Percentiles rank a stretch among this genome's conserved stretches.
phyloP scores from a whole-genome alignment of 1,284 basidiomycete species.

The Porphyrellus sp. region DNA sequence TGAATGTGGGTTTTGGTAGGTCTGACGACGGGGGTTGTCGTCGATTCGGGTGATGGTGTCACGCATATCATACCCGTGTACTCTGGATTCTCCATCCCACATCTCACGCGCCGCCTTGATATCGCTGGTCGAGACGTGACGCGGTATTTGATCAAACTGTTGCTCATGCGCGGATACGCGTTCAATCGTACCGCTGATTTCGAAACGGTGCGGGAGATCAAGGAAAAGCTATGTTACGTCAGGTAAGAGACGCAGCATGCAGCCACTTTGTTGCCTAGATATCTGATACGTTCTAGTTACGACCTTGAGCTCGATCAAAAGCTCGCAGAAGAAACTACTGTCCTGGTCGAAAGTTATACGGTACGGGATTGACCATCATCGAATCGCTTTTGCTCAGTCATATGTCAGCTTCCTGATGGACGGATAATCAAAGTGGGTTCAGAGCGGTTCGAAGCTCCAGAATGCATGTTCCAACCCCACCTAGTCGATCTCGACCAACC shows the following conservation, averaged over 20 bases:
- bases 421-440: constrained; percentile 96
- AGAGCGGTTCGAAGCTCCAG: constrained; percentile 99
- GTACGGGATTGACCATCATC: constrained; percentile 44
- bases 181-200: constrained; percentile 99
- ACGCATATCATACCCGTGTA: constrained; percentile 99
- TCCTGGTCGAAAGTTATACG: constrained; percentile 94
- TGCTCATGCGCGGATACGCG: constrained; percentile 97
- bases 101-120: constrained; percentile 90
- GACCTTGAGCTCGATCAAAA: constrained; percentile 94
- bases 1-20: constrained; percentile 47
- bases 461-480: constrained; percentile 99
- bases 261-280: background rate
- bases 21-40: constrained; percentile 96
- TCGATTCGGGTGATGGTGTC: constrained; percentile 98
- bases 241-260: constrained; percentile 50
- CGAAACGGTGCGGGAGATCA: constrained; percentile 97
- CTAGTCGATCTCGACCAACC: constrained; percentile 97
- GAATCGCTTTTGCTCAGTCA: constrained; percentile 1
- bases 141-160: constrained; percentile 95
- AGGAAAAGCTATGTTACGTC: constrained; percentile 98
- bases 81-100: constrained; percentile 93
- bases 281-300: constrained; percentile 54
- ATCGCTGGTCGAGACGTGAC: constrained; percentile 99
- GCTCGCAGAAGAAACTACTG: constrained; percentile 94
- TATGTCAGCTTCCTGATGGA: constrained; percentile 84